Percentiles rank a stretch among this genome's conserved stretches.
Evolutionary conservation across 202 grass and related monocot genomes (phyloP).

Genomic region (Schoenoplectus tabernaemontani): DNA sequence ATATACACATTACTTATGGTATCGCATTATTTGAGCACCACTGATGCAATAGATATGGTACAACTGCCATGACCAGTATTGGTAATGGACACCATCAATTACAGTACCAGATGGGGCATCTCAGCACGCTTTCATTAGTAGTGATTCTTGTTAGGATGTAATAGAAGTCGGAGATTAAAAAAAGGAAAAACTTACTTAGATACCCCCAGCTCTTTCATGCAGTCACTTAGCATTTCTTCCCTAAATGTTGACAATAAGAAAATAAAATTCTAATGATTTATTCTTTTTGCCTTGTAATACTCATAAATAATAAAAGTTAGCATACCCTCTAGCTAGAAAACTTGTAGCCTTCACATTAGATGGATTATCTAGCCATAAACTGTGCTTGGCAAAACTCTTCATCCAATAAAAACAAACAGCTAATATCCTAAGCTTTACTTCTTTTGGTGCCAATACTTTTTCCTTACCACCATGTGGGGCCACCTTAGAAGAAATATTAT

Average conservation of each 20-base stretch:
- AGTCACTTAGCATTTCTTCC: conserved; percentile 74
- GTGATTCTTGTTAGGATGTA: neutral
- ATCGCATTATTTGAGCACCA: neutral
- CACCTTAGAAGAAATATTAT: conserved; percentile 32
- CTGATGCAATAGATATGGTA: neutral
- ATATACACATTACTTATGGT: conserved; percentile 9
- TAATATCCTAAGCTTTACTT: conserved; percentile 63
- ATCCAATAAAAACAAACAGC: conserved; percentile 88
- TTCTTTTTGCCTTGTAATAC: neutral
- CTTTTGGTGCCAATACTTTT: conserved; percentile 44
- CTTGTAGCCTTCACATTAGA: conserved; percentile 83
- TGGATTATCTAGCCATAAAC: conserved; percentile 87
- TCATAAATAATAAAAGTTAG: conserved; percentile 8
- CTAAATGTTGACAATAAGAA: conserved; percentile 29
- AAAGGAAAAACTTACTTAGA: conserved; percentile 44
- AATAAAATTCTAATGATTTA: neutral
- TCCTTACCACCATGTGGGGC: conserved; percentile 36
- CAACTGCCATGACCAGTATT: neutral
- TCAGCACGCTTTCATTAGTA: neutral
- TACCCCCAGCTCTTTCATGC: conserved; percentile 63
- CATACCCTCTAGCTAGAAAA: conserved; percentile 87
- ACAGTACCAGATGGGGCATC: neutral
- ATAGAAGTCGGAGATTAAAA: neutral
- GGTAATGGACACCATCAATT: neutral
- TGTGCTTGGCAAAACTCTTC: conserved; percentile 86